Evolutionary conservation across 2,329 filamentous ascomycete genomes (phyloP), one percentile per base, ranked within the genome.

Genomic region (Microsporum audouinii): DNA sequence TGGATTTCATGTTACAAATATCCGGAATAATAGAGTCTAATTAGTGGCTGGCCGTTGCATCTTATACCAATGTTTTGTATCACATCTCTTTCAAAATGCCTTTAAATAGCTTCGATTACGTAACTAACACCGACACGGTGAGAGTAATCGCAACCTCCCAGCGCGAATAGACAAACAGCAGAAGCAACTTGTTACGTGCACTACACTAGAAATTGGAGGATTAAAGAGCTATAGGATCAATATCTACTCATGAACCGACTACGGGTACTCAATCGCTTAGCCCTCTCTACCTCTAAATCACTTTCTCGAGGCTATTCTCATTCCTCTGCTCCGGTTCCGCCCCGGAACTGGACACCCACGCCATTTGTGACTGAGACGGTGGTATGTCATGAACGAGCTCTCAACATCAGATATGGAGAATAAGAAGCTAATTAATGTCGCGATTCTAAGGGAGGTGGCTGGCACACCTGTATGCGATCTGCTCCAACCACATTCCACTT

Each of bases 1-100:
- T 99, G 36, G 92, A 99, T 73, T 72, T 97, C 65, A 82, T 88
- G 5, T 79, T 97, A 70, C 85, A 89, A 69, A 88, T 96, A 76
- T 89, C 89, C 0, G 83, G 82, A 34, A 57, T 57, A 57, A 57
- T 57, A 57, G n/a, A 57, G 12, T 29, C 55, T n/a, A 39, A n/a
- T 36, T 57, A 43, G 39, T 29, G 1, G 10, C 17, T 33, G 12
- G 10, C 45, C 23, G 29, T 17, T 29, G 10, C 51, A 29, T n/a
- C 2, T 3, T n/a, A 33, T 6, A 53, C 39, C 17, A n/a, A n/a
- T 23, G 17, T 23, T 23, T 43, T 43, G 7, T 43, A 43, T n/a
- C 39, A 43, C 17, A 43, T n/a, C 4, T 43, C 17, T 43, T 7
- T 43, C 1, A 14, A 17, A 5, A n/a, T n/a, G 5, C 5, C 39